phyloP scores from a whole-genome alignment of 2,329 filamentous ascomycete genomes.

The Gaeumannomyces tritici region DNA sequence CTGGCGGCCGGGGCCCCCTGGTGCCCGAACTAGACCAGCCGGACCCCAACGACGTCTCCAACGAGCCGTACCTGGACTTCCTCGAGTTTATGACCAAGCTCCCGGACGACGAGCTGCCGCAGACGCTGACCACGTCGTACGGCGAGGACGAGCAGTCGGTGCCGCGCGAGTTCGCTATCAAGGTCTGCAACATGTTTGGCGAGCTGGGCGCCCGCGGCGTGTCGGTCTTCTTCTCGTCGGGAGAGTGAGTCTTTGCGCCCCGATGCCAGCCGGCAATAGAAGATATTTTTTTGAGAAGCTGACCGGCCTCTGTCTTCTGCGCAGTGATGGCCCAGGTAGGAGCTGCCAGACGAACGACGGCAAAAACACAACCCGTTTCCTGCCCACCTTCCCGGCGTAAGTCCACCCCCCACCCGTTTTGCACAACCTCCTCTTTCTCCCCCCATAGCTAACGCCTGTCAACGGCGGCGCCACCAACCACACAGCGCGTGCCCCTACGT shows the following conservation, averaged over 20 bases:
- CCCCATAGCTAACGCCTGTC: background rate
- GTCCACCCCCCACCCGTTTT: background rate
- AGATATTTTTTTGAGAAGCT: too few relatives aligned
- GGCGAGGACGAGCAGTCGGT: conserved; percentile 47
- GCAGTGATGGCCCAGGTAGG: conserved; percentile 30
- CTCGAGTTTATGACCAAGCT: conserved; percentile 37
- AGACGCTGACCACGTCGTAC: conserved; percentile 50
- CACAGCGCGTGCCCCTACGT: conserved; percentile 51
- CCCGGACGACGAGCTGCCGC: conserved; percentile 35
- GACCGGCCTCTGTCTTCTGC: background rate
- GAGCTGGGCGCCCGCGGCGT: conserved; percentile 42
- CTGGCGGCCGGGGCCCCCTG: conserved; percentile 28
- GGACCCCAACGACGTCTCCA: conserved; percentile 24
- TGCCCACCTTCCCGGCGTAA: conserved; percentile 49
- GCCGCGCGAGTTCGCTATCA: conserved; percentile 36
- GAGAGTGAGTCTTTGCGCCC: conserved; percentile 25
- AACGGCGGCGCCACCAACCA: background rate
- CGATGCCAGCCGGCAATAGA: too few relatives aligned
- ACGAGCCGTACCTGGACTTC: conserved; percentile 49
- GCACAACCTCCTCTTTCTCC: too few relatives aligned
- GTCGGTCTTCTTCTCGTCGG: conserved; percentile 38
- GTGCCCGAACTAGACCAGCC: conserved; percentile 20
- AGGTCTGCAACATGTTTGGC: conserved; percentile 43
- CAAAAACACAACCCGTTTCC: conserved; percentile 42
- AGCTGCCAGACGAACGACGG: conserved; percentile 51